phyloP scores from a whole-genome alignment of 257 asterid genomes.

The Nicotiana benthamiana region DNA sequence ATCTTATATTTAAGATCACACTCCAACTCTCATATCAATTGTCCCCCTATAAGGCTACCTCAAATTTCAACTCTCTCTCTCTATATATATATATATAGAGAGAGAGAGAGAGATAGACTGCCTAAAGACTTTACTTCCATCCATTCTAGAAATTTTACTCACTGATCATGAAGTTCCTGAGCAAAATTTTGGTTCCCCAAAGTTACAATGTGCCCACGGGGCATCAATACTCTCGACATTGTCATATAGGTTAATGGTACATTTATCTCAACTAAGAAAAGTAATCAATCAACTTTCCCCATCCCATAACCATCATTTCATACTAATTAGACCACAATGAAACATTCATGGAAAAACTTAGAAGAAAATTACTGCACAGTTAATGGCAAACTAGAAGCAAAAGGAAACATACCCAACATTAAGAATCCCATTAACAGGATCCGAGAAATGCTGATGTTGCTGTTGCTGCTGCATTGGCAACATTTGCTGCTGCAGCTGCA shows the following conservation, averaged over 20 bases:
- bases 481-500: constrained; percentile 68
- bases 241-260: neutral
- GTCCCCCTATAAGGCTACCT: neutral
- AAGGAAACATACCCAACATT: constrained; percentile 53
- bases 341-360: neutral
- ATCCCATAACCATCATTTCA: neutral
- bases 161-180: neutral
- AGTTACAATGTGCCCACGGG: neutral
- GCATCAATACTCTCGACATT: neutral
- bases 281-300: neutral
- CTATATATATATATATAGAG: no score
- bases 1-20: neutral
- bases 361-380: neutral
- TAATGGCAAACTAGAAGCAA: neutral
- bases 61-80: no score
- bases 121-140: neutral
- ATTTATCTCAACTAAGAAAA: neutral
- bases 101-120: no score
- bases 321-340: neutral
- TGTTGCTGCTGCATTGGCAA: constrained; percentile 49
- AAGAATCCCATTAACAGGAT: constrained; percentile 61
- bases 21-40: neutral
- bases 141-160: neutral
- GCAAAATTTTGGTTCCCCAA: neutral
- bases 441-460: constrained; percentile 44